These are phyloP conservation scores for Flaveria brownii DNA, from an alignment of 129 eudicot genomes.

Conservation along the genomic window DNA sequence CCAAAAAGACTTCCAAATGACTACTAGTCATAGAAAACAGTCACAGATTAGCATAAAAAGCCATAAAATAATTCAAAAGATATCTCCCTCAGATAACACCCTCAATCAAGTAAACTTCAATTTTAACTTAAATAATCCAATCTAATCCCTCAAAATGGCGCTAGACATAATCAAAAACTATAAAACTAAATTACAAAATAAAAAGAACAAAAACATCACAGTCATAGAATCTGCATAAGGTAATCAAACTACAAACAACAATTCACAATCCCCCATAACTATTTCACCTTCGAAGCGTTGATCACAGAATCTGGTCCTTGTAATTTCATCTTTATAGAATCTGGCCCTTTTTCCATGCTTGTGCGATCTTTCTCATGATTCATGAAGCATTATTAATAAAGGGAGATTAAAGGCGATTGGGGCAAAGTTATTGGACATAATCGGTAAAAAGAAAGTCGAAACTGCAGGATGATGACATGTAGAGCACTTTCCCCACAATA, in stretches of 20 bases:
- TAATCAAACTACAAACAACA: conserved; percentile 4
- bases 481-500: neutral
- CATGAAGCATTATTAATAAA: neutral
- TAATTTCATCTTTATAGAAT: neutral
- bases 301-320: neutral
- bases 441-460: neutral
- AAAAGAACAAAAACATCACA: conserved; percentile 7
- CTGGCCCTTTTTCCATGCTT: neutral
- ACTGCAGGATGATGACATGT: conserved; percentile 15
- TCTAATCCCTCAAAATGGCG: conserved; percentile 1
- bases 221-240: neutral
- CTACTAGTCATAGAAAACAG: neutral
- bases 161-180: neutral
- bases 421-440: conserved; percentile 3
- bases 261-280: neutral
- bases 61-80: conserved; percentile 15
- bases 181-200: neutral
- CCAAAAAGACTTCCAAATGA: neutral
- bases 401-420: neutral
- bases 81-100: conserved; percentile 23
- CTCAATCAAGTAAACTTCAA: conserved; percentile 12
- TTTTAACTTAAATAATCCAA: neutral
- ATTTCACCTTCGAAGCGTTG: neutral
- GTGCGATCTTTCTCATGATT: neutral
- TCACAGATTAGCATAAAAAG: neutral